phyloP scores from a whole-genome alignment of 2,329 filamentous ascomycete genomes.

The Venturia nashicola region DNA sequence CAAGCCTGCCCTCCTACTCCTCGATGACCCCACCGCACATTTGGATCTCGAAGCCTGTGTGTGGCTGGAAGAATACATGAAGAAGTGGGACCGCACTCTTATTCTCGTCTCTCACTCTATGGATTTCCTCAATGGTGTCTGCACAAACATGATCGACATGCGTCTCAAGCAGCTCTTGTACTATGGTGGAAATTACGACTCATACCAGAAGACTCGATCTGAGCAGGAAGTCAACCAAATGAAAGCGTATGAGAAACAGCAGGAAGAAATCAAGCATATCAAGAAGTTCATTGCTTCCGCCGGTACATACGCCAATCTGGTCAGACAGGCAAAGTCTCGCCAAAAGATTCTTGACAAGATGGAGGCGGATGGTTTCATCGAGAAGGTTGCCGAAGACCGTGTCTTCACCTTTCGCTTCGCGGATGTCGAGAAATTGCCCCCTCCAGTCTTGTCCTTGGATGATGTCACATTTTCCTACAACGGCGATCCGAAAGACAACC shows the following conservation, averaged over 20 bases:
- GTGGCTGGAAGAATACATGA: conserved; percentile 98
- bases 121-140: conserved; percentile 99
- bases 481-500: conserved; percentile 73
- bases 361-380: conserved; percentile 98
- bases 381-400: conserved; percentile 71
- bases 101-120: conserved; percentile 94
- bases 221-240: conserved; percentile 97
- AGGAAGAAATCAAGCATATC: conserved; percentile 98
- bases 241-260: conserved; percentile 98
- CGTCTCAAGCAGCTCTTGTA: conserved; percentile 77
- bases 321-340: conserved; percentile 94
- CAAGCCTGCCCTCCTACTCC: conserved; percentile 86
- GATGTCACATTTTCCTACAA: conserved; percentile 98
- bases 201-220: conserved; percentile 79
- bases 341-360: conserved; percentile 99
- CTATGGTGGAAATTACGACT: conserved; percentile 99
- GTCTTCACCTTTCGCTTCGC: conserved; percentile 98
- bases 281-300: conserved; percentile 99
- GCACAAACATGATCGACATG: conserved; percentile 98
- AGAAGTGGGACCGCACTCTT: conserved; percentile 98
- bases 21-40: conserved; percentile 97
- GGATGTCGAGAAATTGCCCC: conserved; percentile 97
- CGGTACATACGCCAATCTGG: conserved; percentile 99
- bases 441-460: conserved; percentile 91
- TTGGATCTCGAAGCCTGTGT: conserved; percentile 98